Percentiles rank a stretch among this genome's conserved stretches.
These are phyloP conservation scores for Balakata baccata DNA, from an alignment of 345 rosid species.

Conservation along the genomic window DNA sequence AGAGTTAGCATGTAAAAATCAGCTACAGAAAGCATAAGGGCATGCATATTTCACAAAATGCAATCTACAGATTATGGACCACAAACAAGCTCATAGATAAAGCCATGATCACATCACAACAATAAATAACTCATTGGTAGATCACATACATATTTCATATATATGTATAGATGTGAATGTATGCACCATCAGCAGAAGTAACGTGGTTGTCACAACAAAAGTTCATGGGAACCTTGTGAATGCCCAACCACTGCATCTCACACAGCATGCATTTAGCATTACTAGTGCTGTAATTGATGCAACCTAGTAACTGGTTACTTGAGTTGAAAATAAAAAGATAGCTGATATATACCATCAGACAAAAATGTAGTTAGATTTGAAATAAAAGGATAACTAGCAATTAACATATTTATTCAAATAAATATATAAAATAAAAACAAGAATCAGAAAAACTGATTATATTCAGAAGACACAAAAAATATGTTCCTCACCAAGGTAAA, in stretches of 20 bases:
- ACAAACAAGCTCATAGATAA: not conserved
- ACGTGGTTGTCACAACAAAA: not conserved
- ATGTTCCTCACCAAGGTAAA: conserved; percentile 69
- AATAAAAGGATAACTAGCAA: conserved; percentile 1
- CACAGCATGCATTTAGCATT: not conserved
- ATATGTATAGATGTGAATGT: not conserved
- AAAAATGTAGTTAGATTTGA: not conserved
- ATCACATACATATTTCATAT: not conserved
- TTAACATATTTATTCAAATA: not conserved
- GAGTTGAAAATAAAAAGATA: not conserved
- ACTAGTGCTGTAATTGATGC: not conserved
- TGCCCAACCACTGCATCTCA: not conserved
- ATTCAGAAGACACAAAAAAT: not conserved
- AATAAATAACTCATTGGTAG: not conserved
- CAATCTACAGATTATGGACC: not conserved
- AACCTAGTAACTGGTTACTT: not conserved
- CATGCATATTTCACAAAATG: not conserved
- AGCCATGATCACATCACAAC: not conserved
- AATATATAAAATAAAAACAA: conserved; percentile 1
- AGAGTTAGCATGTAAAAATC: not conserved
- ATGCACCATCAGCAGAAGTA: not conserved
- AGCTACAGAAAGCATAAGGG: not conserved
- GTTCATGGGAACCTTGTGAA: not conserved
- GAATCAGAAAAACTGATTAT: not conserved
- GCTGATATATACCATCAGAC: not conserved